A percentile compares a stretch with the other conserved stretches of the same genome.
These are phyloP conservation scores for Hyaloscypha hepaticicola DNA, from an alignment of 495 filamentous ascomycete species.

Conservation along the genomic window DNA sequence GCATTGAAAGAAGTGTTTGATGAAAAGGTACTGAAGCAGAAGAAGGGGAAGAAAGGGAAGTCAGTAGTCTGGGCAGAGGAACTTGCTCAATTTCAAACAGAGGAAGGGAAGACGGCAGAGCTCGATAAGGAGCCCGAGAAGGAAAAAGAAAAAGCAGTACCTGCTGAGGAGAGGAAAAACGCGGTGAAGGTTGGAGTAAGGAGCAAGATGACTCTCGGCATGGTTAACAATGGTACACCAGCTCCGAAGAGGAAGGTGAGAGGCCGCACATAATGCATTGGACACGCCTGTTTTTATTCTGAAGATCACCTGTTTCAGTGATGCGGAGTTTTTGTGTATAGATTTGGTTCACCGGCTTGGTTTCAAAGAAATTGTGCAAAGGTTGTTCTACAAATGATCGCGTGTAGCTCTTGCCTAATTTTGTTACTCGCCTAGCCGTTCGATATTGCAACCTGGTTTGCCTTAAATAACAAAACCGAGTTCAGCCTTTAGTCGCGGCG, in stretches of 20 bases:
- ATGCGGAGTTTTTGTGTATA: background rate
- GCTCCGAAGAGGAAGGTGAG: slow-evolving; percentile 27
- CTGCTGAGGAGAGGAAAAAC: slow-evolving; percentile 25
- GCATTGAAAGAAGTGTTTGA: slow-evolving; percentile 30
- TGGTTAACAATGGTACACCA: slow-evolving; percentile 32
- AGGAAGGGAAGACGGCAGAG: slow-evolving; percentile 12
- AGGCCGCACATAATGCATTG: slow-evolving; percentile 11
- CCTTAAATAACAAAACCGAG: no score
- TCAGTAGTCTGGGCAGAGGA: slow-evolving; percentile 33
- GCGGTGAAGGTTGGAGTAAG: slow-evolving; percentile 29
- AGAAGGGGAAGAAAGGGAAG: slow-evolving; percentile 21
- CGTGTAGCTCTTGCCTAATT: background rate
- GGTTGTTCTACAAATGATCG: background rate
- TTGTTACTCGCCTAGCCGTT: no score
- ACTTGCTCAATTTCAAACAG: slow-evolving; percentile 26
- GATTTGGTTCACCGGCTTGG: background rate
- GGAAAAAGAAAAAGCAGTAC: slow-evolving; percentile 7
- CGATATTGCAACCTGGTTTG: no score
- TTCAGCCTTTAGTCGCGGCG: no score
- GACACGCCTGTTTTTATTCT: background rate
- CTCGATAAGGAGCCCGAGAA: slow-evolving; percentile 10
- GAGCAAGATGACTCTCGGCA: slow-evolving; percentile 31
- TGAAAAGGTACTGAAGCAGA: slow-evolving; percentile 22
- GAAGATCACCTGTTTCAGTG: background rate
- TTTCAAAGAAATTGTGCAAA: background rate